A percentile compares a stretch with the other conserved stretches of the same genome.
These are phyloP conservation scores for Hansenula sp. DNA, from an alignment of 1,139 yeast genomes.

Conservation along the genomic window DNA sequence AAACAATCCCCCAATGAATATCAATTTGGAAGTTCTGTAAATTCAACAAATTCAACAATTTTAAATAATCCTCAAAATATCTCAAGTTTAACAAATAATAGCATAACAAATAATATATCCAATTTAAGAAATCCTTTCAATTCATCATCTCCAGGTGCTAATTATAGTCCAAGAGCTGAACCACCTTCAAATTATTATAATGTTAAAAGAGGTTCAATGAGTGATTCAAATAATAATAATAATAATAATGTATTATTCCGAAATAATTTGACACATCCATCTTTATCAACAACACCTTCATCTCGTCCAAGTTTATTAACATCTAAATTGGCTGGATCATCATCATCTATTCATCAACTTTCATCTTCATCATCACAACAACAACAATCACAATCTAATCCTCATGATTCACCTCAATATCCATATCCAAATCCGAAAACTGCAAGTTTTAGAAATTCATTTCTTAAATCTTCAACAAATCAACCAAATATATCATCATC, in stretches of 20 bases:
- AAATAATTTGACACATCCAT: constrained; percentile 3
- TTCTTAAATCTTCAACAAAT: neutral
- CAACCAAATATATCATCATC: neutral
- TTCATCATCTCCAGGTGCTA: constrained; percentile 17
- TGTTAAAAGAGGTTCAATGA: constrained; percentile 8
- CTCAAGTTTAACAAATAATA: constrained; percentile 11
- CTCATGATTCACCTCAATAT: constrained; percentile 1
- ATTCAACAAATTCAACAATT: constrained; percentile 17
- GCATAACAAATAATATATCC: constrained; percentile 7
- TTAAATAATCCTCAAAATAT: constrained; percentile 12
- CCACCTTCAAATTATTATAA: constrained; percentile 7
- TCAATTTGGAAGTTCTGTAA: constrained; percentile 19
- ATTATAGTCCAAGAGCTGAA: constrained; percentile 18
- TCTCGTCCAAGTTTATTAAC: constrained; percentile 25
- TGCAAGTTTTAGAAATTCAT: constrained; percentile 4
- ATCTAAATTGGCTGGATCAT: constrained; percentile 23
- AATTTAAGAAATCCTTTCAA: constrained; percentile 16
- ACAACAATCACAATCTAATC: constrained; percentile 5
- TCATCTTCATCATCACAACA: constrained; percentile 6
- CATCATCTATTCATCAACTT: constrained; percentile 3
- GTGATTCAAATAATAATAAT: constrained; percentile 2
- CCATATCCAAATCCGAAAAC: constrained; percentile 5
- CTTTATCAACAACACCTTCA: constrained; percentile 7
- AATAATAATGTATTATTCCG: neutral
- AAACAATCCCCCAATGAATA: constrained; percentile 15